Base-by-base conservation (phyloP, 1,284 basidiomycete genomes). In the Boletus hoseneyae region DNA sequence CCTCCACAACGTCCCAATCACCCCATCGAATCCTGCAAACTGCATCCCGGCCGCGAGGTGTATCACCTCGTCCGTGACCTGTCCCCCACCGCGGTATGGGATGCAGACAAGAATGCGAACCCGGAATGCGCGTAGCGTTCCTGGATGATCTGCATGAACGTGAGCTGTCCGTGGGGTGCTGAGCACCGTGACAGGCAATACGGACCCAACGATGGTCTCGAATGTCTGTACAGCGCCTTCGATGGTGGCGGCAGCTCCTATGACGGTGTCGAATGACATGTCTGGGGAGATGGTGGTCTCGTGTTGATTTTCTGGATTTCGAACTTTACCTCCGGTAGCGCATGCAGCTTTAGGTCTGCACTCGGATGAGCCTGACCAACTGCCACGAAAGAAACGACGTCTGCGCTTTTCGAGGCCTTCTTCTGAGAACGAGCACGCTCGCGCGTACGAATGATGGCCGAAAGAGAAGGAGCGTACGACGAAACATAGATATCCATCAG, bases 101-200 rank as follows among this genome's bases (percentile, higher is more conserved):
- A 27, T 9, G 27, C 27, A 11, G 27, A 27, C 27, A 27, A 11
- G 7, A 15, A 5, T 30, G 41, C 19, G 18, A 25, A 42, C 9
- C 21, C 29, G 18, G 18, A 37, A 37, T 19, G 10, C 29, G 30
- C 15, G 21, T 52, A 37, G 11, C 37, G 32, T 15, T 43, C 47
- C 21, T 41, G 42, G 27, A 46, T 45, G 32, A 39, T 39, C 4
- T 29, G 19, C 37, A 41, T 19, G 11, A 50, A 52, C 4, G 53
- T 42, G 35, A 51, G 35, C 12, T 15, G 25, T 9, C 42, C 37
- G 13, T 15, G 4, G 23, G 16, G 13, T 42, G 41, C 35, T 13
- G 32, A 0, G 15, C 32, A 9, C 32, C 30, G 6, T 37, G 35
- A 12, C 18, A 37, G 6, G 35, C 18, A 12, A 37, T 4, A 15